phyloP scores from a whole-genome alignment of 2,329 filamentous ascomycete species.

The Blastomyces gilchristii region DNA sequence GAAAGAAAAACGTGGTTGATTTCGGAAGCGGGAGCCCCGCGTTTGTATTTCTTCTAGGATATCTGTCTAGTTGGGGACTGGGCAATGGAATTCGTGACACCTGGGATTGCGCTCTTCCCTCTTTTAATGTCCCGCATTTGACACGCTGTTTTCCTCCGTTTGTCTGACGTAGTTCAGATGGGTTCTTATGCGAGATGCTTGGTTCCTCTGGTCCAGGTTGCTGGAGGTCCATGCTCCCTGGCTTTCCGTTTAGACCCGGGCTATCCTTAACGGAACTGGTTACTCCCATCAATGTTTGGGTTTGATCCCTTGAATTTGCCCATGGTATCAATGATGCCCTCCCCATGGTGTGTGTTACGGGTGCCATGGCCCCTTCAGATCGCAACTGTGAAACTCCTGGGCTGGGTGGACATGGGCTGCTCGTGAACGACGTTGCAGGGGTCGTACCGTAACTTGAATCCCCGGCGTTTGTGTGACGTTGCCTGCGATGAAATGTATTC shows the following conservation, averaged over 20 bases:
- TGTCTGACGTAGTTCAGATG: not conserved
- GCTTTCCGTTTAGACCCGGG: not conserved
- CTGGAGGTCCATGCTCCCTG: not conserved
- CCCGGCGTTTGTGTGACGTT: slow-evolving; percentile 10
- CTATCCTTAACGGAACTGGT: too few relatives aligned
- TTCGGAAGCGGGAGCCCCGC: not conserved
- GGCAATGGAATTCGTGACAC: slow-evolving; percentile 1
- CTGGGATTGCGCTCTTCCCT: not conserved
- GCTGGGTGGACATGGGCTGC: not conserved
- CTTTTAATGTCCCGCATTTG: not conserved
- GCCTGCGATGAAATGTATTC: slow-evolving; percentile 14
- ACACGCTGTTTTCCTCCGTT: not conserved
- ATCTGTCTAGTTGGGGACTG: slow-evolving; percentile 3
- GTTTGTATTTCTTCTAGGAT: slow-evolving; percentile 1
- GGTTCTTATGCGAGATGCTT: not conserved
- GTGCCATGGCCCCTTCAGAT: not conserved
- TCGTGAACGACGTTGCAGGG: not conserved
- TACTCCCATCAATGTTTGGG: not conserved
- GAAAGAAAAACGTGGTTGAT: slow-evolving; percentile 5
- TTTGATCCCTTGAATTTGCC: not conserved
- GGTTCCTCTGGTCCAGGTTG: not conserved
- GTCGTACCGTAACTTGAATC: not conserved
- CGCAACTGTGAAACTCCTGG: not conserved
- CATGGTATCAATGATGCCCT: not conserved
- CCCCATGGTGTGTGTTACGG: not conserved